A percentile compares a stretch with the other conserved stretches of the same genome.
Conservation (phyloP, 1,284 basidiomycete species). For the Puccinia triticina region DNA sequence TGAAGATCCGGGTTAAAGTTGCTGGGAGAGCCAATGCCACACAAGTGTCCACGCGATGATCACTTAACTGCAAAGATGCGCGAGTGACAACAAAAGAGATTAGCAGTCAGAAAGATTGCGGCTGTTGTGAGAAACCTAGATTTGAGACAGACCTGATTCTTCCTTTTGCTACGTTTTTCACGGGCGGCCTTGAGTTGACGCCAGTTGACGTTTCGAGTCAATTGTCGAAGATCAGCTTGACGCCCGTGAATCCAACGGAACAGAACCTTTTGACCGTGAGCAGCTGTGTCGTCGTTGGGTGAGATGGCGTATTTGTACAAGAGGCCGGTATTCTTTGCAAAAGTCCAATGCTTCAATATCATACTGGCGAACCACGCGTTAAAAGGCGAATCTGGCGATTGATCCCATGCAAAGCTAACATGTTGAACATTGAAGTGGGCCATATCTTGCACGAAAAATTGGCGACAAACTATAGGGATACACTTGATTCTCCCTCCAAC, state of each 20-base stretch:
- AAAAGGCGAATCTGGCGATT: neutral
- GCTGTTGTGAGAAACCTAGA: too few species aligned
- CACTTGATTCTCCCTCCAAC: conserved; percentile 1
- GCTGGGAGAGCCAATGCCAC: neutral
- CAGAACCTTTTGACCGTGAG: neutral
- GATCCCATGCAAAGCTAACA: conserved; percentile 6
- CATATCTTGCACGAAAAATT: conserved; percentile 4
- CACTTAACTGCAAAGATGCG: neutral
- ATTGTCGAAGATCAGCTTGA: neutral
- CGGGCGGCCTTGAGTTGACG: neutral
- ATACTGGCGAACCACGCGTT: conserved; percentile 6
- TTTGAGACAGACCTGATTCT: neutral
- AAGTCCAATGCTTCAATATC: conserved; percentile 14
- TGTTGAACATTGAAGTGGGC: neutral
- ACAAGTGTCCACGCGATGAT: conserved; percentile 6
- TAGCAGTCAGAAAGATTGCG: neutral
- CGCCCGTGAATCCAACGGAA: conserved; percentile 12
- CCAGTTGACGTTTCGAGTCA: neutral
- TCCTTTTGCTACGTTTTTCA: neutral
- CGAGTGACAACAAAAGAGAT: too few species aligned
- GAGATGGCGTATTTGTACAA: conserved; percentile 16
- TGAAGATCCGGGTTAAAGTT: neutral
- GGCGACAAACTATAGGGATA: conserved; percentile 4
- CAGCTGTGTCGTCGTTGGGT: neutral
- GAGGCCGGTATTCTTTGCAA: conserved; percentile 1